Base-by-base conservation (phyloP, 805 yeast species). In the Pichia paraexigua region DNA sequence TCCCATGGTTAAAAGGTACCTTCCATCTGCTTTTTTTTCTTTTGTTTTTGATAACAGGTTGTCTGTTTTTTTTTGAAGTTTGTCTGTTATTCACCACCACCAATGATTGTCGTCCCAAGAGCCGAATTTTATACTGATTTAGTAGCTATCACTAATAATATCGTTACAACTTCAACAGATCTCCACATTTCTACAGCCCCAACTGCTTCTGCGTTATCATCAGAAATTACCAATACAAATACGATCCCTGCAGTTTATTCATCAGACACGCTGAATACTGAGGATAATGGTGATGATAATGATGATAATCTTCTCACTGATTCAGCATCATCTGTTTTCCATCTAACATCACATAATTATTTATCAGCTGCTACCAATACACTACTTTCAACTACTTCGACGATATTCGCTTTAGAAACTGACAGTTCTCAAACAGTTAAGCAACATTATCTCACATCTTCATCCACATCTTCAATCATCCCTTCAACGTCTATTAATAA, bases 101-200 rank as follows among this genome's bases (percentile, higher is more conserved):
- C 17, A 13, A 18, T 20, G 48, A 39, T 17, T 21, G 13, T 46
- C 43, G 25, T 44, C 20, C 47, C 30, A 22, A 41, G 53, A 21
- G 52, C 44, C 5, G 46, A 30, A 12, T 54, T 54, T 20, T 54
- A 51, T 18, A 47, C 54, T 3, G 56, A 51, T 39, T 28, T 54
- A 20, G 43, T 28, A 3, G 53, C 54, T 11, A 28, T 54, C 9
- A 54, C 56, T 9, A 40, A 45, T 10, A 37, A 47, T 5, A 40
- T 44, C 2, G 1, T 24, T n/a, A 22, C 52, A 12, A 46, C 55
- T 4, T 27, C 32, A 18, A 13, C 30, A 6, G 24, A n/a, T 10
- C 4, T 32, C 13, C 41, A 21, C 8, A 6, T 43, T 8, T 32
- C 17, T n/a, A 37, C 46, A 20, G 43, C 55, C 15, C 18, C 17